A percentile compares a stretch with the other conserved stretches of the same genome.
These are phyloP conservation scores for Lactarius sp. DNA, from an alignment of 768 basidiomycete species.

Conservation along the genomic window DNA sequence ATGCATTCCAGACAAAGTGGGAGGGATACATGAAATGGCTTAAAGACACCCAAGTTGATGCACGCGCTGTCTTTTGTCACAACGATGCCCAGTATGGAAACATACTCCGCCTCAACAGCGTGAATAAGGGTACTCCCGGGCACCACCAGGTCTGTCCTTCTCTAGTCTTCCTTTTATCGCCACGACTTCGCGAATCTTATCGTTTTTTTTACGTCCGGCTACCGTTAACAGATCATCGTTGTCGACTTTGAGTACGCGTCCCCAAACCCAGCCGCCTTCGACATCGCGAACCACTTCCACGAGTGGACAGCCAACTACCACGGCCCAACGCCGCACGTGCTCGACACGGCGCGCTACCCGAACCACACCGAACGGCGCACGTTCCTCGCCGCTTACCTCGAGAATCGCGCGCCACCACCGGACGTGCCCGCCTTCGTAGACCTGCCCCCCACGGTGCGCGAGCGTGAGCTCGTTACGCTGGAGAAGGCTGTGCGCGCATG, in stretches of 20 bases:
- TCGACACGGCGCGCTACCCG: constrained; percentile 66
- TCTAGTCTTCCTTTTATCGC: constrained; percentile 3
- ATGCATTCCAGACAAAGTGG: constrained; percentile 60
- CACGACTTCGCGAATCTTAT: constrained; percentile 24
- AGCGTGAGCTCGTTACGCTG: constrained; percentile 49
- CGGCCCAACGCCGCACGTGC: constrained; percentile 58
- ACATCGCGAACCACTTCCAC: constrained; percentile 95
- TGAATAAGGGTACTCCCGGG: constrained; percentile 53
- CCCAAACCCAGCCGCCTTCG: constrained; percentile 88
- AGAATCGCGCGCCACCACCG: constrained; percentile 36
- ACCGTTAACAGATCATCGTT: constrained; percentile 65
- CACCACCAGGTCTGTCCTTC: constrained; percentile 63
- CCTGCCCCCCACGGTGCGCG: constrained; percentile 29
- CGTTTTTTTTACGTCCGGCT: neutral
- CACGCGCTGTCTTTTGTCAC: constrained; percentile 75
- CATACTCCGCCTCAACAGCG: constrained; percentile 62
- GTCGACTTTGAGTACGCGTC: constrained; percentile 98
- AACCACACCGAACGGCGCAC: constrained; percentile 63
- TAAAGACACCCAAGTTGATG: constrained; percentile 50
- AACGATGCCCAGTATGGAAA: constrained; percentile 98
- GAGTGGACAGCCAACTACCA: constrained; percentile 97
- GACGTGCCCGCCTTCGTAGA: constrained; percentile 27
- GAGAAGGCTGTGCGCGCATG: constrained; percentile 80
- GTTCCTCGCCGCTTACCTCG: constrained; percentile 83
- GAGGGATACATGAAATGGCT: constrained; percentile 67